A percentile compares a stretch with the other conserved stretches of the same genome.
These are phyloP conservation scores for Gnetum montanum DNA, from an alignment of 75 land plant species.

Conservation along the genomic window DNA sequence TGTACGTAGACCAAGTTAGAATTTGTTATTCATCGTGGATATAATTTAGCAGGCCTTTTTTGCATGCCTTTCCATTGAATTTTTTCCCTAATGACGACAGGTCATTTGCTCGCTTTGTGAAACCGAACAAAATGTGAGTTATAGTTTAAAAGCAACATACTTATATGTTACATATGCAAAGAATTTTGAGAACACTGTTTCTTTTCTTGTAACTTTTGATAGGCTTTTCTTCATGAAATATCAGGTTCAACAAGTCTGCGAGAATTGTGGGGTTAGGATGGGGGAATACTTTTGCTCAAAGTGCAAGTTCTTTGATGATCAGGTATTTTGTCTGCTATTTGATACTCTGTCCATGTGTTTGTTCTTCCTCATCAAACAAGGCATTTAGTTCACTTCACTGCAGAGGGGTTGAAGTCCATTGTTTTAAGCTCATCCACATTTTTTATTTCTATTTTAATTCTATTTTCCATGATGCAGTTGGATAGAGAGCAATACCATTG, in stretches of 20 bases:
- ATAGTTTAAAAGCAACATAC: no score
- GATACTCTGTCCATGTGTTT: no score
- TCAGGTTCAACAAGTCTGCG: conserved; percentile 63
- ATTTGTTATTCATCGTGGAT: no score
- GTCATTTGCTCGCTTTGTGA: conserved; percentile 85
- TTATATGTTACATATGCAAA: no score
- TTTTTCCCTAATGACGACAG: conserved; percentile 14
- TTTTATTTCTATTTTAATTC: background rate
- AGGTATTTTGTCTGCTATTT: background rate
- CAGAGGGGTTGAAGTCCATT: no score
- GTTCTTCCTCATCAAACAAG: no score
- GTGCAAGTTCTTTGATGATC: conserved; percentile 91
- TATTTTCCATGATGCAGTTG: conserved; percentile 22
- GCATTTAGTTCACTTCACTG: no score
- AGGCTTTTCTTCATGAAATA: background rate
- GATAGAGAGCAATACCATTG: conserved; percentile 86
- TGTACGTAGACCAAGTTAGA: no score
- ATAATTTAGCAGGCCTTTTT: no score
- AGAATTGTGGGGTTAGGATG: conserved; percentile 90
- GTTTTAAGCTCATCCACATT: background rate
- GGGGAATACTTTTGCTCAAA: conserved; percentile 82
- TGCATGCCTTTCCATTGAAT: background rate
- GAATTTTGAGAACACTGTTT: background rate
- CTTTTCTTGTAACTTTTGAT: background rate
- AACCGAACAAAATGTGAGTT: conserved; percentile 88